phyloP scores from a whole-genome alignment of 1,139 yeast genomes.

The Dujonia santamariae region DNA sequence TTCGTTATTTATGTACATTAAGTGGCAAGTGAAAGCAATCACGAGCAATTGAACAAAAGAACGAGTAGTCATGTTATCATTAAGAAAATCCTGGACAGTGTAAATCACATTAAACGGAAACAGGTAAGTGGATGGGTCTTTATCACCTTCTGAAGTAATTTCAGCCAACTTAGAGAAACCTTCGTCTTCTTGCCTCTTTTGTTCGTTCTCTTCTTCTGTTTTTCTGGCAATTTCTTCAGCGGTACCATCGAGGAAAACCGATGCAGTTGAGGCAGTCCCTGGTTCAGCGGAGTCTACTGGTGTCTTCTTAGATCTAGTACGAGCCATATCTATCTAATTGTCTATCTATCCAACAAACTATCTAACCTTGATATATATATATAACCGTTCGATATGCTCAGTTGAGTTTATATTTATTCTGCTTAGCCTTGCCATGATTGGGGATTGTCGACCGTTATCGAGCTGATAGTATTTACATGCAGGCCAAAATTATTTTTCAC shows the following conservation, averaged over 20 bases:
- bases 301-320: conserved; percentile 1
- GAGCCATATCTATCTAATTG: no score
- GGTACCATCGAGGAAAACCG: conserved; percentile 2
- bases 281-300: background rate
- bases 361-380: no score
- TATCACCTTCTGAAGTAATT: conserved; percentile 14
- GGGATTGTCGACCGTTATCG: no score
- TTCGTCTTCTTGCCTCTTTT: background rate
- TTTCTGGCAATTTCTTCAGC: background rate
- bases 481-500: no score
- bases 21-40: conserved; percentile 28
- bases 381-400: no score
- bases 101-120: conserved; percentile 31
- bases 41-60: conserved; percentile 34
- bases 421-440: no score
- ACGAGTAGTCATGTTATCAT: conserved; percentile 28
- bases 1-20: conserved; percentile 24
- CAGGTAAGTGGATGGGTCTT: conserved; percentile 16
- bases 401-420: no score
- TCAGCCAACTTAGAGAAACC: background rate
- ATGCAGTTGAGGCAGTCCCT: conserved; percentile 3
- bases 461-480: no score
- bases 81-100: conserved; percentile 37
- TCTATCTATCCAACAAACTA: no score
- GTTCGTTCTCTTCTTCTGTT: background rate